A percentile compares a stretch with the other conserved stretches of the same genome.
Conservation (phyloP, 1,284 basidiomycete genomes). For the Cutaneotrichosporon dermatis region DNA sequence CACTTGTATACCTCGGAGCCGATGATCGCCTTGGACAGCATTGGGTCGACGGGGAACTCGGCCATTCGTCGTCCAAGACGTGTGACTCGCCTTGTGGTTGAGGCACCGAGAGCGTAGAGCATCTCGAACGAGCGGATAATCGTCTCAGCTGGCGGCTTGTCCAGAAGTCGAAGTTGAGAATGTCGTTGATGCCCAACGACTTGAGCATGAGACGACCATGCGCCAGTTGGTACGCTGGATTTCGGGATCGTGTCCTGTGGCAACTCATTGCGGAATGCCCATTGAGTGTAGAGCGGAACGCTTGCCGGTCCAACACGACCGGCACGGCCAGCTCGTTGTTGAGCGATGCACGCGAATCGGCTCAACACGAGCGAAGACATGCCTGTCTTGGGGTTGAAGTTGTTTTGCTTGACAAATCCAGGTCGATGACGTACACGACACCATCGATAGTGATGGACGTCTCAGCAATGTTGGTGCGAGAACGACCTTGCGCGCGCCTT, state of each 20-base stretch:
- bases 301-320: conserved; percentile 98
- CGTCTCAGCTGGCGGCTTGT: conserved; percentile 85
- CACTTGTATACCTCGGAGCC: conserved; percentile 91
- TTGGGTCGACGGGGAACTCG: conserved; percentile 97
- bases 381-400: conserved; percentile 91
- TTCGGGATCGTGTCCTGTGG: conserved; percentile 60
- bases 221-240: conserved; percentile 52
- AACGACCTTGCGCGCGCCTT: conserved; percentile 95
- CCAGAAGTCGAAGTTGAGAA: conserved; percentile 62
- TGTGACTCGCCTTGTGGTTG: conserved; percentile 93
- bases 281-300: conserved; percentile 77
- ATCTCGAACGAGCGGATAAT: conserved; percentile 90
- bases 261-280: conserved; percentile 60
- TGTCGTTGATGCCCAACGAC: conserved; percentile 60
- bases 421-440: conserved; percentile 96
- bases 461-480: conserved; percentile 99
- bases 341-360: conserved; percentile 94
- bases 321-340: conserved; percentile 93
- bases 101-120: conserved; percentile 93
- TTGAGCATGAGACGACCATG: conserved; percentile 60
- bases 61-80: conserved; percentile 96
- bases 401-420: conserved; percentile 96
- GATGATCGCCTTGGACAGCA: conserved; percentile 94
- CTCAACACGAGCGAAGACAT: conserved; percentile 94
- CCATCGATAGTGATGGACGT: conserved; percentile 97